Percentiles rank a stretch among this genome's conserved stretches.
Evolutionary conservation across 805 yeast genomes (phyloP).

Genomic region (Metschnikowia drakensbergensis): DNA sequence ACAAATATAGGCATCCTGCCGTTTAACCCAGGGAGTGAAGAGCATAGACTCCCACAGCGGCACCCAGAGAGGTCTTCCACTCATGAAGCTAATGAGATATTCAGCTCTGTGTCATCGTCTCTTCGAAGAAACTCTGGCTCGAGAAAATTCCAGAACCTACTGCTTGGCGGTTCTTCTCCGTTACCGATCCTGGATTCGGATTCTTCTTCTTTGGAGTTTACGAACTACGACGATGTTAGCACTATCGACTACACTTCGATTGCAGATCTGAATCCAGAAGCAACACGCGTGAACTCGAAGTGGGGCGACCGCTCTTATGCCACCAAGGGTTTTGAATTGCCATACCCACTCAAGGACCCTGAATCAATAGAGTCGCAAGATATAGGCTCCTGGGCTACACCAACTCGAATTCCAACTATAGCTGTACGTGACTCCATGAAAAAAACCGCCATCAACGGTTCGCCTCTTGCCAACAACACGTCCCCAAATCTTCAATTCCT

Average conservation of each 20-base stretch:
- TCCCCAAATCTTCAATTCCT: constrained; percentile 11
- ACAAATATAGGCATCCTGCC: not conserved
- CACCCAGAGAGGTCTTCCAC: not conserved
- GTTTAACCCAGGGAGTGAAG: not conserved
- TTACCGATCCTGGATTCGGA: constrained; percentile 4
- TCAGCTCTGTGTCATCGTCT: not conserved
- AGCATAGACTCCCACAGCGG: not conserved
- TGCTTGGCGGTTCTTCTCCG: constrained; percentile 15
- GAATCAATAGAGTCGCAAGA: constrained; percentile 7
- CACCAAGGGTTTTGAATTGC: not conserved
- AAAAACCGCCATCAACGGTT: not conserved
- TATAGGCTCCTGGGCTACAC: constrained; percentile 8
- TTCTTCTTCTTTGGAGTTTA: constrained; percentile 1
- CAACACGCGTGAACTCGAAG: not conserved
- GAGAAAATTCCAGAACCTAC: constrained; percentile 17
- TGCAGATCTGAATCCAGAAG: not conserved
- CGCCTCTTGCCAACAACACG: constrained; percentile 1
- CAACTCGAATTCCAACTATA: constrained; percentile 14
- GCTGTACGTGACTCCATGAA: constrained; percentile 8
- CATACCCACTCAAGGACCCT: constrained; percentile 11
- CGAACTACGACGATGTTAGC: not conserved
- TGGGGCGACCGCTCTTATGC: not conserved
- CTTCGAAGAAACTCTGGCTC: not conserved
- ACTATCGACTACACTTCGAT: not conserved
- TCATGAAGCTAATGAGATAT: not conserved